A percentile compares a stretch with the other conserved stretches of the same genome.
These are phyloP conservation scores for Paramecium sonneborni DNA, from an alignment of 73 alveolate genomes.

Conservation along the genomic window DNA sequence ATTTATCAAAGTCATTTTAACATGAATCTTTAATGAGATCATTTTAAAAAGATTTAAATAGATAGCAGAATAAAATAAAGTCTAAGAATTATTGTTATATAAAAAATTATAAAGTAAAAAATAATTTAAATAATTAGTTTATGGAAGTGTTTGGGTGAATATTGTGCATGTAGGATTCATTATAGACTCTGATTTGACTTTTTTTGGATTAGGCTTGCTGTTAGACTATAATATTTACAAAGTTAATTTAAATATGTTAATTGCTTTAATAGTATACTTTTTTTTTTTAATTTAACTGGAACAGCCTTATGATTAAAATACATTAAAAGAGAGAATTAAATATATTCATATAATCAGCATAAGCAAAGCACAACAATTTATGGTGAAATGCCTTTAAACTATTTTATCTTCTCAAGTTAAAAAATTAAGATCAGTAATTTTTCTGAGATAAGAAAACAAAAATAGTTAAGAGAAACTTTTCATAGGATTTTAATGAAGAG, in stretches of 20 bases:
- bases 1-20: too few species aligned
- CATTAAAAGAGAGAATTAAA: not conserved
- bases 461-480: not conserved
- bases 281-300: not conserved
- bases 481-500: not conserved
- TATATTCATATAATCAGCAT: not conserved
- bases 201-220: not conserved
- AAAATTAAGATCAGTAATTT: not conserved
- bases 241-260: not conserved
- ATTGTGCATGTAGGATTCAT: not conserved
- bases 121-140: not conserved
- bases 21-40: too few species aligned
- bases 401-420: not conserved
- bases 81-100: not conserved
- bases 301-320: not conserved
- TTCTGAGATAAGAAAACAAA: not conserved
- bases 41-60: too few species aligned
- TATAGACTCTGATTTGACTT: not conserved
- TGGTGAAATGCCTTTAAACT: slow-evolving; percentile 3
- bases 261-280: not conserved
- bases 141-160: slow-evolving; percentile 8
- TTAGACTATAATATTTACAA: not conserved
- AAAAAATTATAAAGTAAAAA: not conserved
- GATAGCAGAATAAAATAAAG: too few species aligned
- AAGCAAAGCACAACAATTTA: not conserved